These are phyloP conservation scores for Podospora didyma DNA, from an alignment of 495 filamentous ascomycete species.

Conservation along the genomic window DNA sequence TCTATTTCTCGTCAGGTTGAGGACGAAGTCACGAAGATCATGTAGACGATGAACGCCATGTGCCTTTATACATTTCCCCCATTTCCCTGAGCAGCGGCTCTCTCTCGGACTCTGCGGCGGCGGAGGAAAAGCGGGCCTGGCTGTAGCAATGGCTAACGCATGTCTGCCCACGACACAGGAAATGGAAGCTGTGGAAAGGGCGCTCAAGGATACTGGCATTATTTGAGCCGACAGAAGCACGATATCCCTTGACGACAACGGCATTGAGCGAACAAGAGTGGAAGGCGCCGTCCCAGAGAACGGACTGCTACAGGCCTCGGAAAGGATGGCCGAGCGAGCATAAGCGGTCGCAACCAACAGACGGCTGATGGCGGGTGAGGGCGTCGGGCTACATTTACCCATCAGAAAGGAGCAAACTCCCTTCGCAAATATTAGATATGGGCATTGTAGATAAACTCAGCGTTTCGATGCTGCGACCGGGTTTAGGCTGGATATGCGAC, in stretches of 20 bases:
- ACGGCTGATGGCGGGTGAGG: conserved; percentile 4
- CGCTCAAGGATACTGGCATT: conserved; percentile 36
- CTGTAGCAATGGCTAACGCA: conserved; percentile 18
- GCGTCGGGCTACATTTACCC: conserved; percentile 30
- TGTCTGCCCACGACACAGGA: conserved; percentile 29
- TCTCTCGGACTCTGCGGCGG: conserved; percentile 6
- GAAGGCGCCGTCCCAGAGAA: neutral
- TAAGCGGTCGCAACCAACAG: neutral
- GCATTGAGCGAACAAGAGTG: neutral
- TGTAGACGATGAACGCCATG: conserved; percentile 54
- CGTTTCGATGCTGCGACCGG: conserved; percentile 10
- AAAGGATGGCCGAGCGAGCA: neutral
- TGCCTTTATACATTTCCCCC: conserved; percentile 11
- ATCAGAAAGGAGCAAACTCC: conserved; percentile 38
- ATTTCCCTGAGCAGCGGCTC: conserved; percentile 6
- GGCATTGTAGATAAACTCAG: conserved; percentile 33
- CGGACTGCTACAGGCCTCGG: neutral
- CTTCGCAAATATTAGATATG: conserved; percentile 30
- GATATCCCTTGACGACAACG: conserved; percentile 8
- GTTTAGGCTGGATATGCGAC: conserved; percentile 12
- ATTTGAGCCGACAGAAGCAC: conserved; percentile 25
- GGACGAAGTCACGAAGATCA: conserved; percentile 94
- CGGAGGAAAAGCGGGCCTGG: conserved; percentile 1
- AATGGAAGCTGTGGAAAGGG: conserved; percentile 25
- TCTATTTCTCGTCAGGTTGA: conserved; percentile 67